Evolutionary conservation across 2,329 filamentous ascomycete species (phyloP).

Genomic region (Penicillium brasilianum): DNA sequence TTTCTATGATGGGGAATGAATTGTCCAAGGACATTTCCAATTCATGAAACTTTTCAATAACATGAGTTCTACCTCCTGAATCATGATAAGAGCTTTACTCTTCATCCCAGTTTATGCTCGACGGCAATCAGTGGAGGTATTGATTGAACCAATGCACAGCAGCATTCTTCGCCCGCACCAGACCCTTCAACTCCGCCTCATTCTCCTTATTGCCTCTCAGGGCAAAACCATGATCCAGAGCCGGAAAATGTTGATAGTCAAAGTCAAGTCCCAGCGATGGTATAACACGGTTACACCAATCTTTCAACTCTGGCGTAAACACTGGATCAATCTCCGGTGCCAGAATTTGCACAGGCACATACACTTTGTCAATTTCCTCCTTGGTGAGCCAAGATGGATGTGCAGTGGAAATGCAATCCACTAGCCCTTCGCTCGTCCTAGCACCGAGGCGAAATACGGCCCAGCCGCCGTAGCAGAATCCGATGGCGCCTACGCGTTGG

Average conservation of each 20-base stretch:
- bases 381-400: conserved; percentile 54
- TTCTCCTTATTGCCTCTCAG: conserved; percentile 49
- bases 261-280: conserved; percentile 48
- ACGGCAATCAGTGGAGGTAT: conserved; percentile 14
- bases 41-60: no score
- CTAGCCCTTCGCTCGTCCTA: conserved; percentile 45
- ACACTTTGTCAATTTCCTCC: conserved; percentile 53
- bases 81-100: no score
- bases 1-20: no score
- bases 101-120: neutral
- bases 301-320: conserved; percentile 56
- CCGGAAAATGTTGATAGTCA: conserved; percentile 59
- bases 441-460: conserved; percentile 54
- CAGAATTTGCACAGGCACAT: conserved; percentile 58
- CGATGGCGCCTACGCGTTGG: conserved; percentile 50
- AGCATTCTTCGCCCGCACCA: conserved; percentile 56
- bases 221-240: conserved; percentile 54
- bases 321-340: conserved; percentile 55
- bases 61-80: no score
- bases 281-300: conserved; percentile 47
- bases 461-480: conserved; percentile 61
- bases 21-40: no score
- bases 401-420: conserved; percentile 53
- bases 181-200: conserved; percentile 49
- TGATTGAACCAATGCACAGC: conserved; percentile 53